Base-by-base conservation (phyloP, 108 stramenopile species). In the Cafeteria roenbergensis region DNA sequence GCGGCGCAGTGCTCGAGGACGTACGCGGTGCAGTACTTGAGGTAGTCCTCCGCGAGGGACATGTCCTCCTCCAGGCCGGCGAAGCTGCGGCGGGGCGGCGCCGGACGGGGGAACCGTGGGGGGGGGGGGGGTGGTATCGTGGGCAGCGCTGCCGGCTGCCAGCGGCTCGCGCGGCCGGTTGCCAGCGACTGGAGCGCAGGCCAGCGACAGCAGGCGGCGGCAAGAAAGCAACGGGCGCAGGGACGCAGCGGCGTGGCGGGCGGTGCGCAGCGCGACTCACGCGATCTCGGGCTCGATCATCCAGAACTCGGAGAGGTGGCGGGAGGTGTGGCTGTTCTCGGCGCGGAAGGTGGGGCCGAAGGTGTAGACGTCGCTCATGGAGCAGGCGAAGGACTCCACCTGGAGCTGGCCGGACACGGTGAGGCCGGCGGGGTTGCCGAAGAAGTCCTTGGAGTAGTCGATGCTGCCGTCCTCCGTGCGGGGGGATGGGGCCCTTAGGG, bases 221-320 rank as follows among this genome's bases (percentile, higher is more conserved):
- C n/a, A n/a, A n/a, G n/a, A n/a, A n/a, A n/a, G n/a, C n/a, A n/a
- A n/a, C n/a, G n/a, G n/a, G n/a, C n/a, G n/a, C n/a, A n/a, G n/a
- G n/a, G n/a, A n/a, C n/a, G n/a, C n/a, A n/a, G n/a, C n/a, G n/a
- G n/a, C n/a, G n/a, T n/a, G n/a, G n/a, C n/a, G n/a, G n/a, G n/a
- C n/a, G n/a, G n/a, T n/a, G n/a, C n/a, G n/a, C n/a, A n/a, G n/a
- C n/a, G n/a, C n/a, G n/a, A n/a, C n/a, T n/a, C n/a, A n/a, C 2
- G 82, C 77, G 56, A 87, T 82, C 84, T 94, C 93, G 25, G 89
- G 89, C 75, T 94, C 93, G 57, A 95, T 87, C 82, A 90, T 90
- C 80, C 86, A 82, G 72, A 95, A 95, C 73, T 95, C 93, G 4
- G 93, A 86, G 50, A 95, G 71, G 74, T 95, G 93, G 51, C 88